These are phyloP conservation scores for Jaapia argillacea DNA, from an alignment of 768 basidiomycete genomes.

Conservation along the genomic window DNA sequence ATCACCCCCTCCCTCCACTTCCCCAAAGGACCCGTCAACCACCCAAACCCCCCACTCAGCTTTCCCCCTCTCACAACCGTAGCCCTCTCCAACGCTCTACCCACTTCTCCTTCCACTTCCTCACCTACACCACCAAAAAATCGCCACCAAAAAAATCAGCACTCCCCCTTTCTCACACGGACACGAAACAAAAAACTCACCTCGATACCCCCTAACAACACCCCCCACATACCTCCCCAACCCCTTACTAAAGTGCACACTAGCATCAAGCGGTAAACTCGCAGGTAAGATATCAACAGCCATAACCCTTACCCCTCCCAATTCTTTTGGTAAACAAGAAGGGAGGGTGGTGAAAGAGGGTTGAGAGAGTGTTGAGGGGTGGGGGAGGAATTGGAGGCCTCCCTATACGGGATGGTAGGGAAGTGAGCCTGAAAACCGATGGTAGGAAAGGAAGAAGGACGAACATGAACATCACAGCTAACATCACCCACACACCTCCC, in stretches of 20 bases:
- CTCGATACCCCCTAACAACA: constrained; percentile 34
- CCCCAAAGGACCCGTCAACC: constrained; percentile 47
- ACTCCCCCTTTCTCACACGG: constrained; percentile 5
- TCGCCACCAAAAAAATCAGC: too few relatives aligned
- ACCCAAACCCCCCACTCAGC: constrained; percentile 41
- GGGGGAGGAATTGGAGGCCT: constrained; percentile 73
- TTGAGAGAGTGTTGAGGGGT: constrained; percentile 65
- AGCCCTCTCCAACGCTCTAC: constrained; percentile 49
- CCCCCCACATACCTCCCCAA: constrained; percentile 60
- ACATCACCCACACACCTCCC: constrained; percentile 79
- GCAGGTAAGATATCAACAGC: constrained; percentile 88
- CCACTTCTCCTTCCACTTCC: constrained; percentile 17
- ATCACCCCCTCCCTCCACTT: constrained; percentile 22
- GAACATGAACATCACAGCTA: constrained; percentile 76
- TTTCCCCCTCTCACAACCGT: constrained; percentile 57
- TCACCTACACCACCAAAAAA: too few relatives aligned
- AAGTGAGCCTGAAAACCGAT: neutral
- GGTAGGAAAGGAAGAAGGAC: constrained; percentile 8
- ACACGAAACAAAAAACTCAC: too few relatives aligned
- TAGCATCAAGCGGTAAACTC: constrained; percentile 74
- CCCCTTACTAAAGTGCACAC: constrained; percentile 58
- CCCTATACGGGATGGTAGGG: constrained; percentile 36
- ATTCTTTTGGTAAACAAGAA: constrained; percentile 26
- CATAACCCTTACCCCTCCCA: constrained; percentile 68
- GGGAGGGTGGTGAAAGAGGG: constrained; percentile 57